A percentile compares a stretch with the other conserved stretches of the same genome.
These are phyloP conservation scores for Zygoascus hellenicus DNA, from an alignment of 1,139 yeast species.

Conservation along the genomic window DNA sequence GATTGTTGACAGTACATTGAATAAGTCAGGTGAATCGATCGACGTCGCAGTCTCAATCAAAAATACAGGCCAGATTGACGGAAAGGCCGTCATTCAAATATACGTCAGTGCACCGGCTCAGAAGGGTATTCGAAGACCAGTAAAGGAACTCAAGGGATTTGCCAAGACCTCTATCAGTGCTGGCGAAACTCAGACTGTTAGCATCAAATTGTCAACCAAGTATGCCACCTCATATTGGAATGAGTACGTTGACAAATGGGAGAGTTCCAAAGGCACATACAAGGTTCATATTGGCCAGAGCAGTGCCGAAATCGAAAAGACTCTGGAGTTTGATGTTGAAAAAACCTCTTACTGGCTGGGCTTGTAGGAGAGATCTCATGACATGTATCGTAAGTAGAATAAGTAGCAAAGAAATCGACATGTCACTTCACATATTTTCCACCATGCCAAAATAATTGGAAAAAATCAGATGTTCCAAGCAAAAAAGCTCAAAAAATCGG, in stretches of 20 bases:
- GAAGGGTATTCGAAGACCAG: conserved; percentile 45
- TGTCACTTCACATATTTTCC: too few relatives aligned
- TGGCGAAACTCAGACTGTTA: conserved; percentile 39
- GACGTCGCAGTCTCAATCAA: conserved; percentile 38
- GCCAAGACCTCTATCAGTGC: conserved; percentile 43
- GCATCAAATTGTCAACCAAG: conserved; percentile 38
- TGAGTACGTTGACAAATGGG: conserved; percentile 46
- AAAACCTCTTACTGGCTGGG: conserved; percentile 1
- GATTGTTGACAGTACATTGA: conserved; percentile 25
- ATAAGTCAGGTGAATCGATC: conserved; percentile 29
- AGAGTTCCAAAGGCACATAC: conserved; percentile 47
- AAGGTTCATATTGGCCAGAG: conserved; percentile 28
- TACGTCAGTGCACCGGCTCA: conserved; percentile 38
- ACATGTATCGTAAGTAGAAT: too few relatives aligned
- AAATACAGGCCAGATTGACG: conserved; percentile 41
- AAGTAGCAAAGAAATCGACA: too few relatives aligned
- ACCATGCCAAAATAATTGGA: too few relatives aligned
- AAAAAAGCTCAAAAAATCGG: too few relatives aligned
- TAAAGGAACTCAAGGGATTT: conserved; percentile 54
- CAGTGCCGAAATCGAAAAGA: not conserved
- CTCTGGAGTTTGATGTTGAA: not conserved
- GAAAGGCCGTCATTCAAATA: conserved; percentile 45
- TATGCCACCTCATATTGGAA: conserved; percentile 54
- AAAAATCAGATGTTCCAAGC: too few relatives aligned
- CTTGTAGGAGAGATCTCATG: not conserved